Evolutionary conservation across 441 rosid genomes (phyloP).

Genomic region (Pelargonium cotyledonis): DNA sequence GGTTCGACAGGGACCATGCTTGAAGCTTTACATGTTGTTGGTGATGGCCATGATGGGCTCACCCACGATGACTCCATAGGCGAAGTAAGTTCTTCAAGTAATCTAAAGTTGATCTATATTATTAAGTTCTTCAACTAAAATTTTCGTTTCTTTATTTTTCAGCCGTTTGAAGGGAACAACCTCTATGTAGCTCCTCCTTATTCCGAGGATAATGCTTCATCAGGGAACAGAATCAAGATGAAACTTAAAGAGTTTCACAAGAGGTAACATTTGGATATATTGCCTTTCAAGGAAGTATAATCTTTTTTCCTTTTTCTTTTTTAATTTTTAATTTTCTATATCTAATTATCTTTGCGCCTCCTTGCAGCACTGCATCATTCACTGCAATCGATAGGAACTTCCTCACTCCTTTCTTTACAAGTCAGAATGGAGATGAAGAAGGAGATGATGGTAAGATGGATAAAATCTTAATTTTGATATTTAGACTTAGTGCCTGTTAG

Average conservation of each 20-base stretch:
- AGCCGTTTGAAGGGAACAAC: constrained; percentile 55
- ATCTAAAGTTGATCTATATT: background rate
- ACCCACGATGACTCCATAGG: constrained; percentile 28
- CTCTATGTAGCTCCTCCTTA: constrained; percentile 53
- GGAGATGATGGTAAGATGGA: constrained; percentile 31
- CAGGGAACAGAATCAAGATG: constrained; percentile 77
- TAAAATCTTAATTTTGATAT: background rate
- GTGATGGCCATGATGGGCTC: constrained; percentile 51
- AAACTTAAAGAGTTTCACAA: constrained; percentile 73
- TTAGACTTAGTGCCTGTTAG: background rate
- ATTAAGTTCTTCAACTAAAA: too few species aligned
- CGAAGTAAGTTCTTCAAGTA: constrained; percentile 51
- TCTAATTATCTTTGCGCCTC: constrained; percentile 8
- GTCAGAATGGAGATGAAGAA: constrained; percentile 68
- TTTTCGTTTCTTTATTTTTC: too few species aligned
- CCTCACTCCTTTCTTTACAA: constrained; percentile 94
- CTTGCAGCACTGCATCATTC: constrained; percentile 70
- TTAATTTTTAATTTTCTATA: too few species aligned
- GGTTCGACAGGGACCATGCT: constrained; percentile 99
- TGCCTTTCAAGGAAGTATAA: background rate
- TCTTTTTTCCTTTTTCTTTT: too few species aligned
- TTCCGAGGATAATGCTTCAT: constrained; percentile 26
- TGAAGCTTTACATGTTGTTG: constrained; percentile 85
- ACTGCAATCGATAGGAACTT: constrained; percentile 80
- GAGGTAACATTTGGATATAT: constrained; percentile 39